Evolutionary conservation across 2,329 filamentous ascomycete species (phyloP).

Genomic region (Drechslerella dactyloides): DNA sequence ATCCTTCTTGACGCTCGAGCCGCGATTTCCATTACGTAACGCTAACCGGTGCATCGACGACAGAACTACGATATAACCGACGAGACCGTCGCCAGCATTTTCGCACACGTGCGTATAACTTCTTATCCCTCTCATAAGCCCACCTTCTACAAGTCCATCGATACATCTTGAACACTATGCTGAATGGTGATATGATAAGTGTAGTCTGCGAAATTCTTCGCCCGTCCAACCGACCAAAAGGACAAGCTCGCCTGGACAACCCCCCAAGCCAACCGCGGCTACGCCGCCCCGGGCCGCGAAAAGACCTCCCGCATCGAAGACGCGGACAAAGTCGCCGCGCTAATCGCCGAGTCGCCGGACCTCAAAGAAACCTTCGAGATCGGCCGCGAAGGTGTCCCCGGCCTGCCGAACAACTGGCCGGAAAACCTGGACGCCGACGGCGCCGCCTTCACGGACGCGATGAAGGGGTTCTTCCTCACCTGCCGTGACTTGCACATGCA

Average conservation of each 20-base stretch:
- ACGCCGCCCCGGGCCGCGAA: conserved; percentile 73
- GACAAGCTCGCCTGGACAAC: conserved; percentile 73
- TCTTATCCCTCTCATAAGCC: too few relatives aligned
- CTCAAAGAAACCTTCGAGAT: conserved; percentile 72
- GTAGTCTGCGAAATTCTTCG: conserved; percentile 74
- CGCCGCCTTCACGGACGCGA: conserved; percentile 69
- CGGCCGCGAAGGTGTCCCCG: conserved; percentile 64
- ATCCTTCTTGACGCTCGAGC: not conserved
- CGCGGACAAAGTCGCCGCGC: conserved; percentile 65
- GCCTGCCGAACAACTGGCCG: conserved; percentile 80
- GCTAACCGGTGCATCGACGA: conserved; percentile 66
- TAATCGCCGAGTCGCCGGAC: conserved; percentile 65
- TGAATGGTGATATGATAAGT: too few relatives aligned
- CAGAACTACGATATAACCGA: conserved; percentile 75
- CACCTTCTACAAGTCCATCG: not conserved
- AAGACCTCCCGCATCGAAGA: conserved; percentile 70
- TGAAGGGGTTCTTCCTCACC: conserved; percentile 75
- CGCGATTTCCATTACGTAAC: not conserved
- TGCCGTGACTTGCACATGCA: conserved; percentile 77
- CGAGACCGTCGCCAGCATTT: conserved; percentile 67
- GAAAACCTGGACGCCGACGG: conserved; percentile 63
- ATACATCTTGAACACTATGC: conserved; percentile 38
- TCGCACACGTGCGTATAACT: conserved; percentile 62
- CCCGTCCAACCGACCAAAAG: conserved; percentile 68
- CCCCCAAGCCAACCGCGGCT: conserved; percentile 75